Evolutionary conservation across 2,329 filamentous ascomycete species (phyloP).

Genomic region (Ceratocystis cubensis): DNA sequence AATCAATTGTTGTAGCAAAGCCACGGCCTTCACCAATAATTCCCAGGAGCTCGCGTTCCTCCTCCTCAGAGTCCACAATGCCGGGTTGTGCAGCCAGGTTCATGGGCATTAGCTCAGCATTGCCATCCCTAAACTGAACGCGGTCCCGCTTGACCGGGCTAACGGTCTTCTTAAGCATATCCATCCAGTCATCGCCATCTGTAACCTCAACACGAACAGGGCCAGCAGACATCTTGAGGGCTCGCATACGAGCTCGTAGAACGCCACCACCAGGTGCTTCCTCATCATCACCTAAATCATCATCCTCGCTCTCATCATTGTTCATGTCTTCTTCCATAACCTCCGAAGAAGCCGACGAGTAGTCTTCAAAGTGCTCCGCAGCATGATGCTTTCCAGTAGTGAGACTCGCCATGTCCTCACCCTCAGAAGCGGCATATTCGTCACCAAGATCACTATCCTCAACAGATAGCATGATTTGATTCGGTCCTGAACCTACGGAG

Average conservation of each 20-base stretch:
- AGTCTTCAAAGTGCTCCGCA: conserved; percentile 50
- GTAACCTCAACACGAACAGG: conserved; percentile 49
- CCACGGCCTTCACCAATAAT: conserved; percentile 43
- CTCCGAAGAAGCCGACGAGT: conserved; percentile 17
- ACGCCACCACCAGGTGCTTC: conserved; percentile 44
- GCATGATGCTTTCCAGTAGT: conserved; percentile 60
- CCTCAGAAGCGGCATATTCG: conserved; percentile 63
- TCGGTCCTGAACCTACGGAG: conserved; percentile 69
- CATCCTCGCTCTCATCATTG: conserved; percentile 19
- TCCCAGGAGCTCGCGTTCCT: conserved; percentile 16
- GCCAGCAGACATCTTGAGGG: conserved; percentile 46
- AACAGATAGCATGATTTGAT: conserved; percentile 45
- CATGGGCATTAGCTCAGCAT: conserved; percentile 35
- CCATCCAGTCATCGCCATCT: conserved; percentile 77
- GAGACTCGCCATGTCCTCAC: conserved; percentile 66
- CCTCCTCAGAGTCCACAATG: conserved; percentile 15
- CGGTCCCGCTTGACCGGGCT: conserved; percentile 89
- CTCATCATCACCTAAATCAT: conserved; percentile 15
- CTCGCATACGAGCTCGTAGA: conserved; percentile 51
- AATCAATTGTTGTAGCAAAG: conserved; percentile 79
- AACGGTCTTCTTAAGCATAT: conserved; percentile 85
- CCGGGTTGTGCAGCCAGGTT: conserved; percentile 20
- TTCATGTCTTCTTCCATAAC: conserved; percentile 12
- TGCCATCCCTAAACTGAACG: conserved; percentile 44
- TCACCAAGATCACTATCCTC: conserved; percentile 54